phyloP scores from a whole-genome alignment of 768 basidiomycete genomes.

The Lepiota brunneoincarnata region DNA sequence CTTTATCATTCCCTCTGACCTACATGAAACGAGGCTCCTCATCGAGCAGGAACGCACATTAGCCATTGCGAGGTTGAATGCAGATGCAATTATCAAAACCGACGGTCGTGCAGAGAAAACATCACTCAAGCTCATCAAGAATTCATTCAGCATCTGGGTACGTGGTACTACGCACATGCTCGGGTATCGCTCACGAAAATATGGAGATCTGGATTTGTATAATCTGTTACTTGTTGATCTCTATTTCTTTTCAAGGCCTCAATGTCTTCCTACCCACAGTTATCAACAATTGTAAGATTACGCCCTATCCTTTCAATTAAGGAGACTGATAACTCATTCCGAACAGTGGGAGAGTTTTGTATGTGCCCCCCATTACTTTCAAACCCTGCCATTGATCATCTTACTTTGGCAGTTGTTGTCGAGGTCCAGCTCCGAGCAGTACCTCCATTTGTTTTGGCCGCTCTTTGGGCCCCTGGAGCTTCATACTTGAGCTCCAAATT shows the following conservation, averaged over 20 bases:
- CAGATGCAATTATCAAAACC: conserved; percentile 18
- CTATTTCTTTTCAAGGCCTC: conserved; percentile 33
- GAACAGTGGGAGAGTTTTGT: no score
- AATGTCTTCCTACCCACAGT: conserved; percentile 39
- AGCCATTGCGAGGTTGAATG: conserved; percentile 27
- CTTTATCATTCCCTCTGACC: conserved; percentile 26
- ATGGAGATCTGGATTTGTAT: no score
- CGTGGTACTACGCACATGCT: no score
- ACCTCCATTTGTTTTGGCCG: conserved; percentile 34
- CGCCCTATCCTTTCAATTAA: no score
- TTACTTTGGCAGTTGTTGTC: conserved; percentile 3
- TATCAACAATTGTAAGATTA: conserved; percentile 30
- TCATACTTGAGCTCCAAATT: conserved; percentile 27
- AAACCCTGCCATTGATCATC: no score
- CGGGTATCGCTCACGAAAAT: no score
- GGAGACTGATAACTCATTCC: no score
- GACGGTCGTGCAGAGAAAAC: no score
- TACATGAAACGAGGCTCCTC: conserved; percentile 24
- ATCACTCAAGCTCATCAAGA: no score
- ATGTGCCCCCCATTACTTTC: background rate
- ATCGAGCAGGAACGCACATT: conserved; percentile 25
- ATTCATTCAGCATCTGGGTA: no score
- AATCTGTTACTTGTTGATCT: conserved; percentile 22
- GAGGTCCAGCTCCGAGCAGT: conserved; percentile 40
- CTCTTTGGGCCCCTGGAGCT: conserved; percentile 28